Base-by-base conservation (phyloP, 2,329 filamentous ascomycete genomes). In the Calonectria ilicicola region DNA sequence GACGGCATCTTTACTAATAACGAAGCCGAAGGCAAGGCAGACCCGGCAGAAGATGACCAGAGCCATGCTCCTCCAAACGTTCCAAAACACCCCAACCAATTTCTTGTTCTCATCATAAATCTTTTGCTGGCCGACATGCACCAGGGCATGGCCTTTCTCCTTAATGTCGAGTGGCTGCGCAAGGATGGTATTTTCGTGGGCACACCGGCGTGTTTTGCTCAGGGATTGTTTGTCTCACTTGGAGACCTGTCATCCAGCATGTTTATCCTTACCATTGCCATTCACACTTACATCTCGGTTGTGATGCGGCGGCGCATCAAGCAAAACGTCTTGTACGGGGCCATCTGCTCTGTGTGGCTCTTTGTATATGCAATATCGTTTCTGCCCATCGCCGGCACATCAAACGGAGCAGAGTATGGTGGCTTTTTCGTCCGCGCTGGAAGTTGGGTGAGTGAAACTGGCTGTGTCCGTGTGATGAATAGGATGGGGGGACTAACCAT, bases 71-170 rank as follows among this genome's bases (percentile, higher is more conserved):
- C 73, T n/a, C 44, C 19, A 47, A 77, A 79, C 19, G 64, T 80
- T 29, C 81, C 80, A 46, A 82, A 84, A 23, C 83, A 85, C 7
- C 87, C 87, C 0, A 94, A 93, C 75, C 93, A 94, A 81, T 93
- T 94, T 78, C 87, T 94, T 32, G 85, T 94, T 0, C 86, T 94
- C 5, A 92, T 94, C 70, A 90, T 93, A 80, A 94, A 94, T 80
- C 87, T 94, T 0, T 84, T 94, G 6, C 83, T 93, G 26, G 92
- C 93, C 71, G 93, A 94, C 76, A 87, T 93, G 68, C 90, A 92
- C 77, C 93, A 94, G 78, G 87, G 90, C 9, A 80, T 90, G 0
- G 90, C 91, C 5, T 94, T 94, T 79, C 77, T 92, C 51, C 84
- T 94, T 62, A 93, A 92, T 73, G 87, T 88, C 5, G 84, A 88